Base-by-base conservation (phyloP, 805 yeast species). In the Lachancea lanzarotensis region DNA sequence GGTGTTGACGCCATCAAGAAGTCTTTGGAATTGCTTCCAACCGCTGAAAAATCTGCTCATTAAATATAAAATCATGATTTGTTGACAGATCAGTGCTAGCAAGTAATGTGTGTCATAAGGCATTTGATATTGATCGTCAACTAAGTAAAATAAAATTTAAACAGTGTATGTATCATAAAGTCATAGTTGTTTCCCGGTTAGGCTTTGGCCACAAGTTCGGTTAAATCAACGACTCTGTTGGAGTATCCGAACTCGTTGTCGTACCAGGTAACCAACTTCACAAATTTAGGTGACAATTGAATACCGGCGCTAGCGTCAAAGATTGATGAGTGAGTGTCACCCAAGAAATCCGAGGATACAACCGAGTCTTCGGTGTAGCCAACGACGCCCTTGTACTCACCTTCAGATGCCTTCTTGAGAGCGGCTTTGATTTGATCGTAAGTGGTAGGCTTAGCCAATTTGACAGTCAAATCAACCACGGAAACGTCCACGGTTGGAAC, bases 1-100 rank as follows among this genome's bases (percentile, higher is more conserved):
- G 97, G 96, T 59, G 82, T 89, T 44, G 82, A 77, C 12, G 73
- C 83, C 39, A 90, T 91, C 56, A 73, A 74, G 64, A 57, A 72
- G 53, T 72, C 86, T 15, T 73, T 88, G 57, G 63, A 60, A 15
- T 38, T 40, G 15, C 38, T 47, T n/a, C 45, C 47, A 8, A 36
- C 35, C 30, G 47, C 25, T n/a, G 40, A 31, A 31, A 47, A 37
- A 18, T 17, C 47, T 9, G 19, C 34, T 34, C 43, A 43, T 13
- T 43, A 38, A 26, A 19, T 16, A 13, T 9, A 13, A 32, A 15
- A 4, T 13, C 33, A n/a, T n/a, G n/a, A n/a, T n/a, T n/a, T n/a
- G n/a, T n/a, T n/a, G n/a, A n/a, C n/a, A n/a, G n/a, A n/a, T n/a
- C n/a, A n/a, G n/a, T n/a, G n/a, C n/a, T n/a, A n/a, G n/a, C n/a